phyloP scores from a whole-genome alignment of 768 basidiomycete species.

The Termitomyces sp. region DNA sequence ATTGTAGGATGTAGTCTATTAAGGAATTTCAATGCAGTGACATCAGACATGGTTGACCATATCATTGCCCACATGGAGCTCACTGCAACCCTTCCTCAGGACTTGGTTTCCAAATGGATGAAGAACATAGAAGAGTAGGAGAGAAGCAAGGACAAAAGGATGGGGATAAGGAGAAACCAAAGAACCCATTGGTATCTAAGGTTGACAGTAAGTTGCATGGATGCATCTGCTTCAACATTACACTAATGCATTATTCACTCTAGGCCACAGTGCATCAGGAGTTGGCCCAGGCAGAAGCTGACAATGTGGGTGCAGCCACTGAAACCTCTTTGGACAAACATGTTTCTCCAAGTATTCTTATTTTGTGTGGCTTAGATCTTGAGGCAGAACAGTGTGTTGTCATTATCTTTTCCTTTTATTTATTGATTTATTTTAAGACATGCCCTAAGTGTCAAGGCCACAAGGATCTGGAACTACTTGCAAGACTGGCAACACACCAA shows the following conservation, averaged over 20 bases:
- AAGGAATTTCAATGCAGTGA: slow-evolving; percentile 4
- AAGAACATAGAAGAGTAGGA: slow-evolving; percentile 8
- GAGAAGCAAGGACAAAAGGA: background rate
- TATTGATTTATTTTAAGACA: background rate
- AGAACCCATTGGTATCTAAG: slow-evolving; percentile 2
- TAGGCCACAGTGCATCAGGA: background rate
- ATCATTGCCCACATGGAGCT: background rate
- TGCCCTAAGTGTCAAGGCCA: background rate
- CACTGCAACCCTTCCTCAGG: background rate
- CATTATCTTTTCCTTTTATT: background rate
- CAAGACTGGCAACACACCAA: slow-evolving; percentile 9
- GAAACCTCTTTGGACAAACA: slow-evolving; percentile 6
- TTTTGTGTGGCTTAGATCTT: background rate
- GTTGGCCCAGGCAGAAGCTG: slow-evolving; percentile 6
- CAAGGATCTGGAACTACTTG: background rate
- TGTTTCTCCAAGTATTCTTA: slow-evolving; percentile 5
- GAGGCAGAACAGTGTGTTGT: background rate
- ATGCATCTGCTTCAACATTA: background rate
- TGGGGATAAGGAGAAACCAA: background rate
- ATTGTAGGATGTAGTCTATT: background rate
- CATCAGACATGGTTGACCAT: slow-evolving; percentile 1
- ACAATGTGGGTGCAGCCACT: background rate
- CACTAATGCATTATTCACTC: too few relatives aligned
- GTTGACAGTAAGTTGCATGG: slow-evolving; percentile 4
- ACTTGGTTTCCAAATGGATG: background rate